Base-by-base conservation (phyloP, 2,329 filamentous ascomycete genomes). In the Epichloe coenophiala region DNA sequence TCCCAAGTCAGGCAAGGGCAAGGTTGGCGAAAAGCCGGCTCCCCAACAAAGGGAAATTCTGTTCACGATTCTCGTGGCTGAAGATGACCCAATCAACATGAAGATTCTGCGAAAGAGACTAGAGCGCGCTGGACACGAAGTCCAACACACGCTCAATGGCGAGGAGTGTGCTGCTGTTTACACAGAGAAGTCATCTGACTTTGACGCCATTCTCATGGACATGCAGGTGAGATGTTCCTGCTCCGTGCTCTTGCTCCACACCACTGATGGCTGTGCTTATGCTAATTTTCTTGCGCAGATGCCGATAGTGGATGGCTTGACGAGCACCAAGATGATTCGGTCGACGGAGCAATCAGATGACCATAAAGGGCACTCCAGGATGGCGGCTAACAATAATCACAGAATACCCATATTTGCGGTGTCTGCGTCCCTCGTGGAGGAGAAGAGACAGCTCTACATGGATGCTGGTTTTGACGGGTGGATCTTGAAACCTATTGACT, bases 401-500 rank as follows among this genome's bases (percentile, higher is more conserved):
- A 77, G 84, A 35, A 75, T 90, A 2, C 87, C 89, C 0, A 84
- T 95, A 47, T 88, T 95, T 58, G 89, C 88, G 0, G 88, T 95
- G 0, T 95, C 88, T 0, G 88, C 89, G 7, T 91, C 87, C 0
- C 70, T 95, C 1, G 61, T 86, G 1, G 89, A 95, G 62, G 76
- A 73, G 17, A 77, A 89, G 43, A 76, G 71, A 47, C 71, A 83
- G 40, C 76, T 67, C 0, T 95, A 95, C 57, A 77, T 88, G 42
- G 74, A 85, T 43, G 81, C 81, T 6, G 89, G 89, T 0, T 95
- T 95, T 57, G 88, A 95, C 57, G 89, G 85, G 23, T 95, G 88
- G 88, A 89, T 95, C 27, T 70, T 94, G 51, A 95, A 95, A 60
- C 88, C 88, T 0, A 86, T 95, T 43, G 82, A 91, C 53, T 94